Conservation (phyloP, 305 asterid genomes). For the Fraxinus nigra region DNA sequence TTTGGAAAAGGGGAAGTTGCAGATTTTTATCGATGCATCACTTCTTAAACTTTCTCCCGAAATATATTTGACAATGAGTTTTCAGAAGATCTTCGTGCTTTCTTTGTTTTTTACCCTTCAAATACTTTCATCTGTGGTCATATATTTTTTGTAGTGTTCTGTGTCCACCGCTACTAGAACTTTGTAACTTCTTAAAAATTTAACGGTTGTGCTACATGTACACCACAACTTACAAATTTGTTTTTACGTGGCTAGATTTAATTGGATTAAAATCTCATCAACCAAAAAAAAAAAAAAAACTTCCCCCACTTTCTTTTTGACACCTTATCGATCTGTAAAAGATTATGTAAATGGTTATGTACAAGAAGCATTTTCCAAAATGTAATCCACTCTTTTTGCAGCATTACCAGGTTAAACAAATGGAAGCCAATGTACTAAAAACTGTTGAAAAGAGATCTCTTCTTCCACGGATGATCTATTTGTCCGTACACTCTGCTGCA, state of each 20-base stretch:
- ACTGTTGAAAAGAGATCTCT: conserved; percentile 85
- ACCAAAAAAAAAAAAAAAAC: neutral
- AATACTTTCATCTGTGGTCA: neutral
- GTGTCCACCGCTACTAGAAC: neutral
- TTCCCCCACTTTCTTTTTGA: neutral
- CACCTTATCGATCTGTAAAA: neutral
- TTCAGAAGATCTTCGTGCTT: neutral
- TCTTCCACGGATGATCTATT: conserved; percentile 82
- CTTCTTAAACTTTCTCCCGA: neutral
- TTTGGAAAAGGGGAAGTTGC: conserved; percentile 9
- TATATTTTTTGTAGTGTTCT: neutral
- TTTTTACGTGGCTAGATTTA: neutral
- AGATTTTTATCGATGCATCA: conserved; percentile 8
- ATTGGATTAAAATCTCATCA: neutral
- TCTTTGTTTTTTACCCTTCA: neutral
- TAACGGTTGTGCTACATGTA: neutral
- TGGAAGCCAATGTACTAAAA: conserved; percentile 50
- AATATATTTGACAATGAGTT: neutral
- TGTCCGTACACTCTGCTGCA: conserved; percentile 79
- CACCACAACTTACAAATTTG: neutral
- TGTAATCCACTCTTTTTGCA: conserved; percentile 28
- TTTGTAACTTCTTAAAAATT: conserved; percentile 11
- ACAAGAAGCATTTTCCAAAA: neutral
- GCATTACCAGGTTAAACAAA: conserved; percentile 57
- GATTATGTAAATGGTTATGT: neutral